Conservation (phyloP, 352 stramenopile genomes). For the Phytophthora sp. region DNA sequence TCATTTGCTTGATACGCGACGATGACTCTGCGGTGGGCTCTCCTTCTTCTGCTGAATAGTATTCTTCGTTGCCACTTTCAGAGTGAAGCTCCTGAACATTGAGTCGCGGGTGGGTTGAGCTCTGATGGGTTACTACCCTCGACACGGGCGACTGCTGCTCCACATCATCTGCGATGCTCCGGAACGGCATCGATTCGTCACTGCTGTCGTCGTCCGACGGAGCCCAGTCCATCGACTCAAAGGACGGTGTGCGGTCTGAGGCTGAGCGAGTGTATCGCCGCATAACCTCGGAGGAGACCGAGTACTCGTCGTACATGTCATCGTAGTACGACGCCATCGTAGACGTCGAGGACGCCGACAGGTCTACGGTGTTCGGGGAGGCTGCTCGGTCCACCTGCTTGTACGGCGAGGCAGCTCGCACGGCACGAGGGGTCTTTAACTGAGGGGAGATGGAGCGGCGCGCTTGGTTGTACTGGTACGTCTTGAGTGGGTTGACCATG, state of each 20-base stretch:
- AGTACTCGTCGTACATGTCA: conserved; percentile 62
- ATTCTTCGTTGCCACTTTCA: conserved; percentile 24
- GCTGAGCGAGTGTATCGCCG: conserved; percentile 45
- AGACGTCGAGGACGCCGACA: conserved; percentile 73
- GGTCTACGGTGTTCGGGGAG: conserved; percentile 45
- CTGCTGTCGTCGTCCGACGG: conserved; percentile 46
- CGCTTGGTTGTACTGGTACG: conserved; percentile 24
- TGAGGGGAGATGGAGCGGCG: conserved; percentile 28
- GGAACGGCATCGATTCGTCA: conserved; percentile 33
- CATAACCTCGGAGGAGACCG: conserved; percentile 28
- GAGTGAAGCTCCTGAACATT: conserved; percentile 24
- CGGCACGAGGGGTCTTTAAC: conserved; percentile 21
- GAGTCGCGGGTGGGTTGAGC: conserved; percentile 5
- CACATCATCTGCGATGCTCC: conserved; percentile 38
- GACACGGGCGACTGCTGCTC: conserved; percentile 27
- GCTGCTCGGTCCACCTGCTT: conserved; percentile 38
- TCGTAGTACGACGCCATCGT: conserved; percentile 73
- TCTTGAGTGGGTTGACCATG: conserved; percentile 35
- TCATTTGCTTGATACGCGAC: conserved; percentile 8
- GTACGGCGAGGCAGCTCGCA: conserved; percentile 34
- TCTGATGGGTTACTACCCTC: conserved; percentile 10
- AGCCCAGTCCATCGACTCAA: conserved; percentile 56
- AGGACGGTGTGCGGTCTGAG: conserved; percentile 38
- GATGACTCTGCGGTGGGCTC: conserved; percentile 21
- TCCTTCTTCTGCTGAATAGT: conserved; percentile 37